Evolutionary conservation across 495 filamentous ascomycete species (phyloP).

Genomic region (Aspergillus incahuasiensis): DNA sequence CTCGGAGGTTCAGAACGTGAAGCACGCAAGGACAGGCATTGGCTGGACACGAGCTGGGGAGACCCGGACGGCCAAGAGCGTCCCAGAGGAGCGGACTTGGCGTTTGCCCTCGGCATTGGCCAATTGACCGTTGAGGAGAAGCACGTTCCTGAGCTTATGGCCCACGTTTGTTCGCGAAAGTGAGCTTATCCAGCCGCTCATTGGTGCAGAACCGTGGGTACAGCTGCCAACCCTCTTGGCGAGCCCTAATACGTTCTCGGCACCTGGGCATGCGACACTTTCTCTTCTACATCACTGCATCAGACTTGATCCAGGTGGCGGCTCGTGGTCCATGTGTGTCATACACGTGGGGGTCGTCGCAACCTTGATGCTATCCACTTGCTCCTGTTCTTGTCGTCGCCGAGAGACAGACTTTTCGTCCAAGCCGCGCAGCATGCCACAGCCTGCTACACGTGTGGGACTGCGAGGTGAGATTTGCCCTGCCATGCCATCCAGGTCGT

Average conservation of each 20-base stretch:
- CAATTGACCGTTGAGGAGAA: background rate
- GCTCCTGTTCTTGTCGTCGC: background rate
- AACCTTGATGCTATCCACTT: background rate
- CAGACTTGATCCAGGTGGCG: background rate
- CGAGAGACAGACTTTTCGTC: background rate
- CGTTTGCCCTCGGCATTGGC: background rate
- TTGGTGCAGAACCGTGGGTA: background rate
- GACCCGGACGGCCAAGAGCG: background rate
- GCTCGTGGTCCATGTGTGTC: background rate
- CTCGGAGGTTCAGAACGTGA: slow-evolving; percentile 12
- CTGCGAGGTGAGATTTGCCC: no score
- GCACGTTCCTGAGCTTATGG: slow-evolving; percentile 20
- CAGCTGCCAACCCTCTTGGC: slow-evolving; percentile 5
- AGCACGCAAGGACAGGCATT: slow-evolving; percentile 4
- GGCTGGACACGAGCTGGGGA: slow-evolving; percentile 1
- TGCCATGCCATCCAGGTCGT: no score
- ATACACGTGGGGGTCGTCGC: background rate
- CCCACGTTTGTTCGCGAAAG: background rate
- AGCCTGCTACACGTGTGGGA: background rate
- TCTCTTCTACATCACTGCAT: background rate
- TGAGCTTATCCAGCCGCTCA: background rate
- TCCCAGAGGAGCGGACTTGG: slow-evolving; percentile 21
- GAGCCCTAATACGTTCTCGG: background rate
- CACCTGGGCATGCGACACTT: background rate
- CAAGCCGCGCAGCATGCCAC: background rate